Evolutionary conservation across 768 basidiomycete genomes (phyloP).

Genomic region (Cubamyces lactineus): DNA sequence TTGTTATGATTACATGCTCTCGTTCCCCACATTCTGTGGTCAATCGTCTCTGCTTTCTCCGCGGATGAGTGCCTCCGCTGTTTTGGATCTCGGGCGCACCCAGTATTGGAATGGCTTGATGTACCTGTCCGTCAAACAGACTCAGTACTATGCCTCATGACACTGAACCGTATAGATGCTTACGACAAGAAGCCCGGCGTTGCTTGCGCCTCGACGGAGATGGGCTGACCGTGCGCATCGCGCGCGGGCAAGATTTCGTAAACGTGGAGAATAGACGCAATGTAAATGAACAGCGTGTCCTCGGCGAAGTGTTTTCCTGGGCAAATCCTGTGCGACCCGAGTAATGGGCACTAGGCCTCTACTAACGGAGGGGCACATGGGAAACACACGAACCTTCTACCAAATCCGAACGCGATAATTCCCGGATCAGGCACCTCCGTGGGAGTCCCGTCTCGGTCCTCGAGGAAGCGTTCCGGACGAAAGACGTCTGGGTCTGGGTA

Average conservation of each 20-base stretch:
- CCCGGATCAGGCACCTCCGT: not conserved
- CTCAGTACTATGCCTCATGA: too few relatives aligned
- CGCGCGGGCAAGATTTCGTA: not conserved
- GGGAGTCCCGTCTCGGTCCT: not conserved
- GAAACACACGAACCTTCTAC: not conserved
- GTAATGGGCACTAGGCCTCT: not conserved
- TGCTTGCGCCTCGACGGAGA: too few relatives aligned
- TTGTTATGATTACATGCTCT: conserved; percentile 19
- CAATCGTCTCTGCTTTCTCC: too few relatives aligned
- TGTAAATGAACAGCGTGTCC: not conserved
- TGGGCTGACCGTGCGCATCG: not conserved
- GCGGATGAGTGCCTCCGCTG: too few relatives aligned
- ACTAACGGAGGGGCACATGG: too few relatives aligned
- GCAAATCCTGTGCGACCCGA: not conserved
- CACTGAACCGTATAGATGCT: too few relatives aligned
- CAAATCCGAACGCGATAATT: not conserved
- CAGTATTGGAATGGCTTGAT: too few relatives aligned
- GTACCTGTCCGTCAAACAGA: too few relatives aligned
- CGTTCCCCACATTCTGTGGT: not conserved
- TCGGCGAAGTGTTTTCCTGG: not conserved
- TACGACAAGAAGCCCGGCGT: too few relatives aligned
- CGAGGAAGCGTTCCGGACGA: not conserved
- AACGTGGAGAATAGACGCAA: not conserved
- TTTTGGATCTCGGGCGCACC: too few relatives aligned
- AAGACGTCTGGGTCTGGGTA: not conserved